Base-by-base conservation (phyloP, 2,329 filamentous ascomycete genomes). In the Colletotrichum destructivum region DNA sequence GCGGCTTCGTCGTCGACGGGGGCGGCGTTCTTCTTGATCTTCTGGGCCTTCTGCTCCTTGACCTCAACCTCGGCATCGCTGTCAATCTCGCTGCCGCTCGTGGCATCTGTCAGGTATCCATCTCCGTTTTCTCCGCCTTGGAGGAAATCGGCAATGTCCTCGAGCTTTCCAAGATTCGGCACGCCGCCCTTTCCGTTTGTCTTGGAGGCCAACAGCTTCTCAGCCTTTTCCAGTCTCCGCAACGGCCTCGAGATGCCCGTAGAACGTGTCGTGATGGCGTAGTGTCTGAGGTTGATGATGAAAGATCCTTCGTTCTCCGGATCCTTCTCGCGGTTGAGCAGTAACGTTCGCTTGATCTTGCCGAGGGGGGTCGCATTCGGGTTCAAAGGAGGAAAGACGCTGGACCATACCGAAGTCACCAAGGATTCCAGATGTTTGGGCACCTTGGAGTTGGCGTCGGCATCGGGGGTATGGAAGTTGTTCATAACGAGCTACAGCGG, bases 41-140 rank as follows among this genome's bases (percentile, higher is more conserved):
- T 92, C 76, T 89, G 87, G 1, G 91, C 85, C 66, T 90, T 84
- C 69, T 85, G 88, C 84, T 91, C 90, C 21, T 86, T 89, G 26
- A 99, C 91, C 80, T 99, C 96, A 13, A 99, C 94, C 82, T 99
- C 96, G 54, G 94, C 95, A 78, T 99, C 96, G 0, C 96, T 98
- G 74, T 98, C 96, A 31, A 93, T 86, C 79, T 99, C 96, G 51
- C 94, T 98, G 68, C 97, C 96, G 74, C 94, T 97, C 0, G 91
- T 93, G 23, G 84, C 89, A 69, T 96, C 96, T 5, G 94, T 96
- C 76, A 95, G 93, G 82, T 98, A 99, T 3, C 96, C 94, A 21
- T 90, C 86, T 16, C 91, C 92, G 23, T 89, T 89, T 51, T 94
- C 94, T 3, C 91, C 92, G 67, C 97, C 95, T 47, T 98, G 92